Evolutionary conservation across 306 rosid genomes (phyloP).

Genomic region (Acmispon strigosus): DNA sequence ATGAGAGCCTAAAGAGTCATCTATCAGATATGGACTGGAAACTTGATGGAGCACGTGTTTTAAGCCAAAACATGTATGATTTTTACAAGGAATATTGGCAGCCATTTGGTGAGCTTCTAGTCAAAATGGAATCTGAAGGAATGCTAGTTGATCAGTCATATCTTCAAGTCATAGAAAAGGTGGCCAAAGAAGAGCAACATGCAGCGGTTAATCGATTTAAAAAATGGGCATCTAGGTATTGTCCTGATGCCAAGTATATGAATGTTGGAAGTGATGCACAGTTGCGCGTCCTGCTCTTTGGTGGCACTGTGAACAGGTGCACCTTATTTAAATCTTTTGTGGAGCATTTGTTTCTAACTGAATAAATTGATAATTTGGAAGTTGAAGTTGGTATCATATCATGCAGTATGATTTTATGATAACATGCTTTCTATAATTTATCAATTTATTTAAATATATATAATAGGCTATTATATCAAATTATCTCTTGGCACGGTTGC

Average conservation of each 20-base stretch:
- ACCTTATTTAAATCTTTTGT: slow-evolving; percentile 6
- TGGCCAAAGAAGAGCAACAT: slow-evolving; percentile 80
- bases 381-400: not conserved
- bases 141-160: slow-evolving; percentile 83
- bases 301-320: slow-evolving; percentile 80
- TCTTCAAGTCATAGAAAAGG: slow-evolving; percentile 79
- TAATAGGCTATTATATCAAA: not conserved
- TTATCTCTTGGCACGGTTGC: slow-evolving; percentile 47
- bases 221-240: slow-evolving; percentile 81
- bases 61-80: slow-evolving; percentile 55
- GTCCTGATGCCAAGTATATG: slow-evolving; percentile 88
- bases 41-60: slow-evolving; percentile 21
- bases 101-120: slow-evolving; percentile 90
- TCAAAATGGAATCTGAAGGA: slow-evolving; percentile 89
- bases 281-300: slow-evolving; percentile 79
- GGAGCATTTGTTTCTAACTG: slow-evolving; percentile 5
- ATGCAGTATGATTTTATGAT: not conserved
- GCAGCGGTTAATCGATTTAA: slow-evolving; percentile 73
- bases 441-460: not conserved
- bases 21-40: slow-evolving; percentile 34
- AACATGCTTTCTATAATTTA: not conserved
- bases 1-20: slow-evolving; percentile 45
- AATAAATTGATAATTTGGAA: slow-evolving; percentile 1
- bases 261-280: slow-evolving; percentile 96
- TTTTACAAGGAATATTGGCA: slow-evolving; percentile 71